Percentiles rank a stretch among this genome's conserved stretches.
Conservation (phyloP, 805 yeast genomes). For the Candida ortonii region DNA sequence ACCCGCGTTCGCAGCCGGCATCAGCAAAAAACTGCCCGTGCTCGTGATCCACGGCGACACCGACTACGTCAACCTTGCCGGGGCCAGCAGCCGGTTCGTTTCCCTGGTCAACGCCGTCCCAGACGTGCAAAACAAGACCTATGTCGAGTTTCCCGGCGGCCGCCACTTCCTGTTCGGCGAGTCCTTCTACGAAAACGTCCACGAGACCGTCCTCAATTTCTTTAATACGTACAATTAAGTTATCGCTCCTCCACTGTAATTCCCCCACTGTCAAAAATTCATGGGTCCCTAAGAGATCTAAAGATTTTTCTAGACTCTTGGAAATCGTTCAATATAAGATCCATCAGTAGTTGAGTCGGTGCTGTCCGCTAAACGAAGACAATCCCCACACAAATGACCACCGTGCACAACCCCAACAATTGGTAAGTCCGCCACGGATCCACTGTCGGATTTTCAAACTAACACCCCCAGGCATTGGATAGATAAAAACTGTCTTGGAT, state of each 20-base stretch:
- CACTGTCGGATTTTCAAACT: too few relatives aligned
- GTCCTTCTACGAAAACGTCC: conserved; percentile 35
- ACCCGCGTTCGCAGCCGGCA: conserved; percentile 35
- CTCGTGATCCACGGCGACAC: conserved; percentile 58
- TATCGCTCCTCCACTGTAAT: too few relatives aligned
- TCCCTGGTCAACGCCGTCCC: conserved; percentile 25
- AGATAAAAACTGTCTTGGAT: conserved; percentile 89
- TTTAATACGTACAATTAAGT: conserved; percentile 21
- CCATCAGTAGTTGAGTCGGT: neutral
- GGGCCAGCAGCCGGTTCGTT: conserved; percentile 44
- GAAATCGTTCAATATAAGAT: neutral
- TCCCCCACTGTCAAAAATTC: too few relatives aligned
- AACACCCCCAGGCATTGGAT: conserved; percentile 78
- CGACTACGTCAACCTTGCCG: conserved; percentile 59
- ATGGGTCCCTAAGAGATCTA: conserved; percentile 6
- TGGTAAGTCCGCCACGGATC: conserved; percentile 40
- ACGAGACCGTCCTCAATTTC: conserved; percentile 42
- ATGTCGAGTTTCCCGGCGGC: conserved; percentile 29
- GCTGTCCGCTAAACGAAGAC: neutral
- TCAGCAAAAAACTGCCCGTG: conserved; percentile 43
- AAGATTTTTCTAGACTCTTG: conserved; percentile 22
- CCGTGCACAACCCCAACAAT: conserved; percentile 90
- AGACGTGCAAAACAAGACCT: conserved; percentile 29
- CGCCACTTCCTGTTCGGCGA: conserved; percentile 51
- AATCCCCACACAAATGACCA: conserved; percentile 53